These are phyloP conservation scores for Ministeria vibrans DNA, from an alignment of 78 protist species.

Conservation along the genomic window DNA sequence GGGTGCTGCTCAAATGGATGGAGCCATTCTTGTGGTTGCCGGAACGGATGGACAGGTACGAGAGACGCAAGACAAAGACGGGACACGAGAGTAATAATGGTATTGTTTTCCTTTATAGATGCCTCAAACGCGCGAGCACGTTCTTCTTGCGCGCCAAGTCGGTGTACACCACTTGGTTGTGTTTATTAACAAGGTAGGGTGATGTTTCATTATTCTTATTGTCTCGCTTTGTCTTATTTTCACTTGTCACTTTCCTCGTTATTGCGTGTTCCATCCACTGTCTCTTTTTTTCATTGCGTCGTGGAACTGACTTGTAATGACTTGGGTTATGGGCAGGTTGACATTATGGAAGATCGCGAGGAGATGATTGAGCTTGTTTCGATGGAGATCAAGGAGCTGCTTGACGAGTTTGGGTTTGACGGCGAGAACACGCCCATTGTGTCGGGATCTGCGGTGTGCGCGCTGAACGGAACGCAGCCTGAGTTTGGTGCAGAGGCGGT, in stretches of 20 bases:
- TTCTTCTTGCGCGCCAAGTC: conserved; percentile 84
- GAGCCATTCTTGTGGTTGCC: conserved; percentile 87
- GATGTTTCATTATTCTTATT: background rate
- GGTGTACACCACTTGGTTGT: conserved; percentile 82
- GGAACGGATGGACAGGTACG: conserved; percentile 85
- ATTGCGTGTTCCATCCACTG: background rate
- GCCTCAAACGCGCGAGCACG: conserved; percentile 95
- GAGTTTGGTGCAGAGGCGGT: conserved; percentile 54
- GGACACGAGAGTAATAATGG: no score
- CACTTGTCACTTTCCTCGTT: background rate
- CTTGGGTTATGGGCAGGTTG: conserved; percentile 12
- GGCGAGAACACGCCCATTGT: conserved; percentile 66
- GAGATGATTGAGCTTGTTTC: conserved; percentile 88
- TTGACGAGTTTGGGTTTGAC: conserved; percentile 66
- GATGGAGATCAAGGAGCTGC: conserved; percentile 75
- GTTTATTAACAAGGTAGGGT: conserved; percentile 76
- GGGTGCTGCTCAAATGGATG: conserved; percentile 90
- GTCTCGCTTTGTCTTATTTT: background rate
- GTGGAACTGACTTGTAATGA: background rate
- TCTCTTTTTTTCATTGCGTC: background rate
- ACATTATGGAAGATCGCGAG: conserved; percentile 72
- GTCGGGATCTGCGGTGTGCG: conserved; percentile 76
- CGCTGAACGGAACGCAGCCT: conserved; percentile 46
- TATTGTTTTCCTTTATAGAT: no score
- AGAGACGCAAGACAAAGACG: no score